Base-by-base conservation (phyloP, 495 filamentous ascomycete species). In the Penicillium roqueforti region DNA sequence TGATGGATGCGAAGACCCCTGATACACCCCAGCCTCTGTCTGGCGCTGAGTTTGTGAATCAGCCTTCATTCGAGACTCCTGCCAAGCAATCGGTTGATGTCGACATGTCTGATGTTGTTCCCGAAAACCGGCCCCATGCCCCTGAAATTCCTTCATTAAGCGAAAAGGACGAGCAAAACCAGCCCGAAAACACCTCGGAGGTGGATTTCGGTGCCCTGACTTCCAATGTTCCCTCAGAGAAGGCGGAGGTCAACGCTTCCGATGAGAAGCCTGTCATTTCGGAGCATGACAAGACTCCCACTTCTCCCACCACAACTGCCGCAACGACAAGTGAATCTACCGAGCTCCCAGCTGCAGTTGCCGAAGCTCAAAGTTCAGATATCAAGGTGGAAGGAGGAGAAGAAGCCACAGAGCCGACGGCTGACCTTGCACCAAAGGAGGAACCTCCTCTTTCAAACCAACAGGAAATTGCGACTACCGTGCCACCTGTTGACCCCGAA, bases 1-100 rank as follows among this genome's bases (percentile, higher is more conserved):
- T 66, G 80, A 72, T 61, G 59, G 81, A 69, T 68, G 76, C 49
- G 67, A 83, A 59, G 71, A 82, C 59, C 6, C 71, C 71, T 26
- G 72, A 76, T 39, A 72, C 71, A 26, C 66, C 70, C 3, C 52
- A 61, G 31, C 55, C 58, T 32, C 61, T 57, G 25, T 57, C 63
- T 32, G 57, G 55, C 44, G 44, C 63, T 22, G 67, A 70, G 40
- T 57, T 60, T 16, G 51, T 51, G 19, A 50, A 58, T 10, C 59
- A 60, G 23, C 44, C 56, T 26, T 32, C 59, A 13, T 51, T 57
- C 29, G 61, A 59, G 8, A 59, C 63, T 26, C 34, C 58, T 1
- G 55, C 59, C 14, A 67, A 67, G 23, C 58, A 61, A 36, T 34
- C 53, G 31, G 59, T 57, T n/a, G 60, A 66, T 47, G 36, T 60